Base-by-base conservation (phyloP, 495 filamentous ascomycete species). In the Neurospora africana region DNA sequence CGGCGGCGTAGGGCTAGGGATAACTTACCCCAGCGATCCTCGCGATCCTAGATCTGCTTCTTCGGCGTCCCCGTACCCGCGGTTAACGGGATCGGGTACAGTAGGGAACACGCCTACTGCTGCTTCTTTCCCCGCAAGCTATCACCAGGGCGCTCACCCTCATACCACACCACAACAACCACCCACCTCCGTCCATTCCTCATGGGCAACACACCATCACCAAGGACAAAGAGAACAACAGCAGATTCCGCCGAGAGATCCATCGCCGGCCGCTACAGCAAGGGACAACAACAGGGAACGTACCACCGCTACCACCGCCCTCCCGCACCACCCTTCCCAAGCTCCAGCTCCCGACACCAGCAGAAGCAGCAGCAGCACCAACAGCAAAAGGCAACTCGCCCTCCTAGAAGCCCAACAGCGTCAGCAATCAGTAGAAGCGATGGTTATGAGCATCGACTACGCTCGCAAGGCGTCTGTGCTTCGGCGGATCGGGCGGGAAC, bases 401-500 rank as follows among this genome's bases (percentile, higher is more conserved):
- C 13, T 65, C 15, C 13, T 65, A 4, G 53, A 65, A 65, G 53
- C 53, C 53, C 53, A 65, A 33, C 27, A 65, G 68, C 61, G 21
- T 68, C 39, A 27, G 72, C 69, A 6, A 71, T 73, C 68, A 88
- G 83, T 92, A 23, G 90, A 92, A 77, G 85, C 90, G 3, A 91
- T 91, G 78, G 86, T 93, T 23, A 92, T 91, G 89, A 89, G 85
- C 67, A 92, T 93, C 70, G 87, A 90, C 6, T 88, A 86, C 72
- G 74, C 89, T 43, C 89, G 88, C 75, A 95, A 94, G 76, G 76
- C 85, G 53, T 74, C 78, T 0, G 79, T 85, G 11, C 53, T 86
- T 41, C 80, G 78, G 10, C 71, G 74, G 33, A 82, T 86, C 61
- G 53, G 53, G 27, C 23, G 53, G 27, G 53, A 65, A 19, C 7